Conservation (phyloP, 208 protist species). For the Wallacemonas rigidus region DNA sequence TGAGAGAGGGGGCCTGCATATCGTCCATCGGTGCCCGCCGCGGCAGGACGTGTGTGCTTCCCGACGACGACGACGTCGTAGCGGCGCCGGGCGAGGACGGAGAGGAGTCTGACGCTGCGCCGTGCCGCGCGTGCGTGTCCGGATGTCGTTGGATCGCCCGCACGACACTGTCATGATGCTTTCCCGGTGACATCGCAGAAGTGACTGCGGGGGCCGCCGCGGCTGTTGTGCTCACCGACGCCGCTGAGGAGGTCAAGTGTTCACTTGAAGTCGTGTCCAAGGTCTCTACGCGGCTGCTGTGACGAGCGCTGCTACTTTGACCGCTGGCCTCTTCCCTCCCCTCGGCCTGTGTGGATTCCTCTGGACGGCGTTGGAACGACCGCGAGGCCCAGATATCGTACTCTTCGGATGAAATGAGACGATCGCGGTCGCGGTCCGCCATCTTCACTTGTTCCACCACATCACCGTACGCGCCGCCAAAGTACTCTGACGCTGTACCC, state of each 20-base stretch:
- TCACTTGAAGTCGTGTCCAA: too few relatives aligned
- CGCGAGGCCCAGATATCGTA: conserved; percentile 70
- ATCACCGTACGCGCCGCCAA: conserved; percentile 55
- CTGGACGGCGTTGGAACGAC: conserved; percentile 34
- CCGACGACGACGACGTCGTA: conserved; percentile 5
- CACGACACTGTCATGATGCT: conserved; percentile 11
- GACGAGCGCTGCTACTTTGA: not conserved
- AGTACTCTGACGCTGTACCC: conserved; percentile 83
- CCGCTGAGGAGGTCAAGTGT: too few relatives aligned
- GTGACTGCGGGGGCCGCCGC: not conserved
- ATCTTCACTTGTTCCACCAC: conserved; percentile 75
- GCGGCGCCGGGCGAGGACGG: not conserved
- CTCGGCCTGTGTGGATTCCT: not conserved
- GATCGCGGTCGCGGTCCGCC: conserved; percentile 73
- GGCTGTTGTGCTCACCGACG: too few relatives aligned
- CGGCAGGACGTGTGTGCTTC: not conserved
- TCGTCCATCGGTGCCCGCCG: not conserved
- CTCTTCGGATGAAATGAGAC: conserved; percentile 72
- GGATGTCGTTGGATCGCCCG: conserved; percentile 12
- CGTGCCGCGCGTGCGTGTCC: not conserved
- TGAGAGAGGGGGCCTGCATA: not conserved
- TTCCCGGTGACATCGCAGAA: not conserved
- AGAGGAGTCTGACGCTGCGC: not conserved
- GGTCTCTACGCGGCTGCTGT: not conserved
- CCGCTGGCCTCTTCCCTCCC: not conserved